Evolutionary conservation across 2,329 filamentous ascomycete genomes (phyloP).

Genomic region (Nannizzia gypsea): DNA sequence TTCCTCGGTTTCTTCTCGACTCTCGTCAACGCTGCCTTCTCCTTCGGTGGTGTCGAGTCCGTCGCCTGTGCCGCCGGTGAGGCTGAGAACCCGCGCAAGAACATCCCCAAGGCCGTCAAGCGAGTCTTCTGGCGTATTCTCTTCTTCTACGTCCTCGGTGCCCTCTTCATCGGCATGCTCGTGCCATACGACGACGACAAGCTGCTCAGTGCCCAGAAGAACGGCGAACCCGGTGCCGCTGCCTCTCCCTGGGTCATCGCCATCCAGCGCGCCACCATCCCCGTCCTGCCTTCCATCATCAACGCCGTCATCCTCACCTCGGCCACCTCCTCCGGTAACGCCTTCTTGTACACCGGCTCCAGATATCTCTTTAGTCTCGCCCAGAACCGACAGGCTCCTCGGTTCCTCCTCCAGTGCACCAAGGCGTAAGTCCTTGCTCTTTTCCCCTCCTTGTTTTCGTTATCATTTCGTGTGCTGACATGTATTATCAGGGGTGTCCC

Average conservation of each 20-base stretch:
- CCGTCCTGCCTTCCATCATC: slow-evolving; percentile 57
- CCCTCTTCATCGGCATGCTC: slow-evolving; percentile 48
- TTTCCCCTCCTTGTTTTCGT: slow-evolving; percentile 25
- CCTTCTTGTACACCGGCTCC: slow-evolving; percentile 47
- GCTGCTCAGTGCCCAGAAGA: slow-evolving; percentile 37
- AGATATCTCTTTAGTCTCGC: slow-evolving; percentile 40
- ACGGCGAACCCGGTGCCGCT: slow-evolving; percentile 45
- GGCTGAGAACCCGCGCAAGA: slow-evolving; percentile 41
- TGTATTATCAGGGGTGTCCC: slow-evolving; percentile 33
- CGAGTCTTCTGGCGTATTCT: slow-evolving; percentile 45
- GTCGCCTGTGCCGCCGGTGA: slow-evolving; percentile 47
- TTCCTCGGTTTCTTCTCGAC: slow-evolving; percentile 51
- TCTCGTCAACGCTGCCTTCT: slow-evolving; percentile 32
- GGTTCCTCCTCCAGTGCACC: slow-evolving; percentile 39
- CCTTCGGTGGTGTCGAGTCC: slow-evolving; percentile 35
- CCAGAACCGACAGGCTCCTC: slow-evolving; percentile 42
- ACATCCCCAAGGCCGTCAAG: slow-evolving; percentile 45
- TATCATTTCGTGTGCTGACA: neutral
- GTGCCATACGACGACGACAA: slow-evolving; percentile 56
- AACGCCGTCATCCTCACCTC: slow-evolving; percentile 67
- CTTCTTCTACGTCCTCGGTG: slow-evolving; percentile 47
- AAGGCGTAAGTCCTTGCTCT: slow-evolving; percentile 31
- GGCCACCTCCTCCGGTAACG: slow-evolving; percentile 58
- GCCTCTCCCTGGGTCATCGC: slow-evolving; percentile 64
- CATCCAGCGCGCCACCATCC: slow-evolving; percentile 54